A percentile compares a stretch with the other conserved stretches of the same genome.
These are phyloP conservation scores for Podila clonocystis DNA, from an alignment of 192 early-diverging fungal genomes.

Conservation along the genomic window DNA sequence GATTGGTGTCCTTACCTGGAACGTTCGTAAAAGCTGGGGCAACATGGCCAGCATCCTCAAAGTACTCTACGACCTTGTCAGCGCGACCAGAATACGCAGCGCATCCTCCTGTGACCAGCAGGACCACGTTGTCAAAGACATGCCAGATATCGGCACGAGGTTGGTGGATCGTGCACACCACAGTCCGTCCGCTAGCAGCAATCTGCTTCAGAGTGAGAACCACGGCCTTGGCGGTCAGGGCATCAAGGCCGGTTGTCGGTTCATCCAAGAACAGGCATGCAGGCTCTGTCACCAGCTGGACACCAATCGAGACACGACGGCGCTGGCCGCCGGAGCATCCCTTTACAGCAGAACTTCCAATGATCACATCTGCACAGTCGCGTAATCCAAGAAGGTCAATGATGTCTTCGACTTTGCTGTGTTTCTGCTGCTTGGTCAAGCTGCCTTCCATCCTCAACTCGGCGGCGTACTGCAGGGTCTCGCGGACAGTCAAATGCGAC, in stretches of 20 bases:
- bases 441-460: slow-evolving; percentile 65
- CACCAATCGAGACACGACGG: slow-evolving; percentile 45
- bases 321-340: slow-evolving; percentile 46
- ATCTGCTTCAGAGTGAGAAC: slow-evolving; percentile 44
- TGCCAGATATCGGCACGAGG: slow-evolving; percentile 82
- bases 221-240: slow-evolving; percentile 44
- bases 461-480: slow-evolving; percentile 82
- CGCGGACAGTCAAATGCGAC: slow-evolving; percentile 79
- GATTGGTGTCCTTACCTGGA: slow-evolving; percentile 10
- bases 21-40: slow-evolving; percentile 38
- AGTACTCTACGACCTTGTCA: slow-evolving; percentile 48
- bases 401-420: slow-evolving; percentile 42
- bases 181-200: slow-evolving; percentile 57
- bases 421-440: slow-evolving; percentile 23
- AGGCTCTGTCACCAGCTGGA: slow-evolving; percentile 45
- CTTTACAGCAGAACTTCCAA: slow-evolving; percentile 39
- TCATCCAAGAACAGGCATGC: slow-evolving; percentile 49
- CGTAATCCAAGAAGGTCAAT: slow-evolving; percentile 42
- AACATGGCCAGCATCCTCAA: slow-evolving; percentile 44
- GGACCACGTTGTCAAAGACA: slow-evolving; percentile 84
- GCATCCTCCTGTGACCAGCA: slow-evolving; percentile 71
- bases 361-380: slow-evolving; percentile 48
- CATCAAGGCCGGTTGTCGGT: slow-evolving; percentile 44
- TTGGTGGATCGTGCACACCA: slow-evolving; percentile 91
- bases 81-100: slow-evolving; percentile 50